Percentiles rank a stretch among this genome's conserved stretches.
Conservation (phyloP, 345 rosid genomes). For the Syzygium aqueum region DNA sequence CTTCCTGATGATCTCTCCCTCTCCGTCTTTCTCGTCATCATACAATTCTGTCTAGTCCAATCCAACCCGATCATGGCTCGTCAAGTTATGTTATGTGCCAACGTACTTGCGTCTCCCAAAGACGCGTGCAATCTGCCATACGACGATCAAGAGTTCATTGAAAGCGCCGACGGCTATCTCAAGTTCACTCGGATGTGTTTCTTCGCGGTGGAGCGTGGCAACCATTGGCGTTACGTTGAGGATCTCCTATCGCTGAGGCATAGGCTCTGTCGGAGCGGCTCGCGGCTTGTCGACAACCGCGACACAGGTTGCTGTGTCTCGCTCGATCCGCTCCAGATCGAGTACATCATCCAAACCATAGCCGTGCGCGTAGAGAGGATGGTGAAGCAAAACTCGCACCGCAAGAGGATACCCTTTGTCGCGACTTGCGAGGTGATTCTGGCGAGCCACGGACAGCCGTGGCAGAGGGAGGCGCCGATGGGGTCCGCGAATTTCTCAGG, state of each 20-base stretch:
- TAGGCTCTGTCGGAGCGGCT: not conserved
- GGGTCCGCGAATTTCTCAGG: not conserved
- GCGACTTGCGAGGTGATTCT: not conserved
- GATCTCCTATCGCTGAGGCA: not conserved
- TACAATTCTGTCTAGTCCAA: not conserved
- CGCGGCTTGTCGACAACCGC: not conserved
- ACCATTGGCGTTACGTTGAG: not conserved
- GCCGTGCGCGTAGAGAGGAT: not conserved
- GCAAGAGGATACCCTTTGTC: not conserved
- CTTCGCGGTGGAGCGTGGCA: not conserved
- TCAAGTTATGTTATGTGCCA: not conserved
- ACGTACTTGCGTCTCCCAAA: not conserved
- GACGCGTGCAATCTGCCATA: not conserved
- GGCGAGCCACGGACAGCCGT: not conserved
- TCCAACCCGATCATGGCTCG: not conserved
- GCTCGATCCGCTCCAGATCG: not conserved
- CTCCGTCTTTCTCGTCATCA: not conserved
- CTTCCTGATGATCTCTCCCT: not conserved
- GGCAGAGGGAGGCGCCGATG: not conserved
- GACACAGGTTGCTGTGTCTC: not conserved
- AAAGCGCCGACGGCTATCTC: not conserved
- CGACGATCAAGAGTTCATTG: not conserved
- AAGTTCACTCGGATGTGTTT: not conserved
- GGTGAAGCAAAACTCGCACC: not conserved
- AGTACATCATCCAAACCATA: not conserved